Evolutionary conservation across 1,284 basidiomycete genomes (phyloP).

Genomic region (Ganoderma lingzhi): DNA sequence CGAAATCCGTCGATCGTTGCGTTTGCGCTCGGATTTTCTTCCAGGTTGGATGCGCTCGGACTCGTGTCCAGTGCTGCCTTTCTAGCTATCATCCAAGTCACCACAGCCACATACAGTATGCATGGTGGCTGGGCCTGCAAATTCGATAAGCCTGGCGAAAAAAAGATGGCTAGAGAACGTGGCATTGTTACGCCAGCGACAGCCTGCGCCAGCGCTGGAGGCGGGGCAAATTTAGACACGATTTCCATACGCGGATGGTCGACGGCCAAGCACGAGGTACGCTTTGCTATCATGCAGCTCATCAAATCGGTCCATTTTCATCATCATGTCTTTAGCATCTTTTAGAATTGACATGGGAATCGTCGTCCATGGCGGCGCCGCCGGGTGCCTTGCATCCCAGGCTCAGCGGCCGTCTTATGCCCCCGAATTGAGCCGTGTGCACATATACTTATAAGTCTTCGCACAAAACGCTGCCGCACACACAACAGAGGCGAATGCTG

Average conservation of each 20-base stretch:
- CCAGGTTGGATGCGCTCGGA: background rate
- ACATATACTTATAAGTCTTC: background rate
- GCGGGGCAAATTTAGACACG: background rate
- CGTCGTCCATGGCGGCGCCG: background rate
- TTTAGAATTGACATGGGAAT: constrained; percentile 4
- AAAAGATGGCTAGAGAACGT: background rate
- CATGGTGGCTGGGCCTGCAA: background rate
- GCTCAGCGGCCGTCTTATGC: background rate
- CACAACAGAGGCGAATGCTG: background rate
- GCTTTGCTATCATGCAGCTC: background rate
- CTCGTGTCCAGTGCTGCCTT: background rate
- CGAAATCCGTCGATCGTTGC: background rate
- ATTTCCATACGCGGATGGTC: background rate
- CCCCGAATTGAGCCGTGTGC: background rate
- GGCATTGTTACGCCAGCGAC: background rate
- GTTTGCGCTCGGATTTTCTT: background rate
- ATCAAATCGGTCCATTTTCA: background rate
- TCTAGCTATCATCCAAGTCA: background rate
- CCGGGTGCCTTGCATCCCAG: background rate
- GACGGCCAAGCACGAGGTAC: background rate
- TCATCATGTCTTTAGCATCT: background rate
- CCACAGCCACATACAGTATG: background rate
- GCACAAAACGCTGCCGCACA: no score
- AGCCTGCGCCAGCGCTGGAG: background rate
- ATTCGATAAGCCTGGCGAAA: background rate